Conservation (phyloP, 1,139 yeast species). For the Hyphopichia burtonii region DNA sequence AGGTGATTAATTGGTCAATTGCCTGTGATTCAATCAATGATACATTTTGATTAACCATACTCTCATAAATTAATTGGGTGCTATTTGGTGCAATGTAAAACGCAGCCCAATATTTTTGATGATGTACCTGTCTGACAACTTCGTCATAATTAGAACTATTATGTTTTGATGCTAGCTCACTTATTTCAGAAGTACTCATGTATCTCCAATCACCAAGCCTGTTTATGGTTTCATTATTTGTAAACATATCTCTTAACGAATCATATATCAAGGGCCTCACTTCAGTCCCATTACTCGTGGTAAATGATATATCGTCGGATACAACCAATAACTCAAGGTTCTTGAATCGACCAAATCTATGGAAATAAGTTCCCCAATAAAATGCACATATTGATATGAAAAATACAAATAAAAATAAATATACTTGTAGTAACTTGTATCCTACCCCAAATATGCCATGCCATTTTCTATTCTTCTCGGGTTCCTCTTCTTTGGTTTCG, state of each 20-base stretch:
- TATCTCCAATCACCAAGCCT: constrained; percentile 42
- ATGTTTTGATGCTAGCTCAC: constrained; percentile 26
- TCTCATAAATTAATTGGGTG: constrained; percentile 33
- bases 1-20: constrained; percentile 24
- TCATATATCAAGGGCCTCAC: constrained; percentile 30
- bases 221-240: constrained; percentile 13
- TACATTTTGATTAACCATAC: constrained; percentile 26
- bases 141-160: constrained; percentile 34
- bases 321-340: constrained; percentile 48
- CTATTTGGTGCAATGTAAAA: constrained; percentile 47
- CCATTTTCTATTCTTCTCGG: constrained; percentile 2
- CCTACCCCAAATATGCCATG: constrained; percentile 3
- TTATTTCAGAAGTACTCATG: constrained; percentile 24
- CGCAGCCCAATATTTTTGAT: constrained; percentile 55
- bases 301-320: constrained; percentile 37
- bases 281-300: constrained; percentile 16
- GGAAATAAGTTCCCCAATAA: constrained; percentile 61
- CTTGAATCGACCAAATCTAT: constrained; percentile 32
- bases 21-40: constrained; percentile 12
- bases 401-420: constrained; percentile 16
- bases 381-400: constrained; percentile 42
- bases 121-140: constrained; percentile 38
- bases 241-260: constrained; percentile 24
- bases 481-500: not conserved
- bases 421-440: constrained; percentile 11